Base-by-base conservation (phyloP, 805 yeast genomes). In the Blastobotrys muscicola region DNA sequence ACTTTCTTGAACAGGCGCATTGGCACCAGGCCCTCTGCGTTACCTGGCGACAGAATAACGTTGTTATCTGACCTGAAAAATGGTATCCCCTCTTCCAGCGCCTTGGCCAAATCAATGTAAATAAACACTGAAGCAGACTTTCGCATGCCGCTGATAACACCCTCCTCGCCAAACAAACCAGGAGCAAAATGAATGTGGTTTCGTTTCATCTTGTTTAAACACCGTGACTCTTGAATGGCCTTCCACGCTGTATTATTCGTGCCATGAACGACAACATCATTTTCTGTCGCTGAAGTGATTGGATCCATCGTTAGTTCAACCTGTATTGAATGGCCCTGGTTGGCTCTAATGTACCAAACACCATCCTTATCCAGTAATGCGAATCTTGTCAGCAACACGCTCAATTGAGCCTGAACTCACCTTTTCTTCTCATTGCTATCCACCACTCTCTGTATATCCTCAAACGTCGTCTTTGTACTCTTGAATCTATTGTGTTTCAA, bases 111-210 rank as follows among this genome's bases (percentile, higher is more conserved):
- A 53, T 87, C 78, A 3, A 90, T 56, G 54, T 73, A 82, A 2
- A 92, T 79, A 43, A 78, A 61, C 1, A 82, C 75, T 23, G 71
- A 66, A 43, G 78, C 64, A 34, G 68, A 65, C n/a, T 60, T 52
- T 41, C 97, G 68, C 67, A 86, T 75, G 0, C 97, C 97, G 48
- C 89, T 78, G 10, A 81, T 68, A 10, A 80, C 80, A 11, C 62
- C 58, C 3, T 59, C 57, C 3, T 67, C 66, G 2, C 68, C 64
- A 1, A 76, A 71, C 8, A 75, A 51, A 9, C 80, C 80, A 1
- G 75, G 65, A 0, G 97, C 85, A 58, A 90, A 70, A 63, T 92
- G 98, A 12, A 92, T 76, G 59, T 92, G 97, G 50, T 81, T 81
- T 54, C 98, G 67, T 29, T 60, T 64, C 95, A 87, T 85, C 47